phyloP scores from a whole-genome alignment of 164 flowering plant species.

The Cinnamomum chago region DNA sequence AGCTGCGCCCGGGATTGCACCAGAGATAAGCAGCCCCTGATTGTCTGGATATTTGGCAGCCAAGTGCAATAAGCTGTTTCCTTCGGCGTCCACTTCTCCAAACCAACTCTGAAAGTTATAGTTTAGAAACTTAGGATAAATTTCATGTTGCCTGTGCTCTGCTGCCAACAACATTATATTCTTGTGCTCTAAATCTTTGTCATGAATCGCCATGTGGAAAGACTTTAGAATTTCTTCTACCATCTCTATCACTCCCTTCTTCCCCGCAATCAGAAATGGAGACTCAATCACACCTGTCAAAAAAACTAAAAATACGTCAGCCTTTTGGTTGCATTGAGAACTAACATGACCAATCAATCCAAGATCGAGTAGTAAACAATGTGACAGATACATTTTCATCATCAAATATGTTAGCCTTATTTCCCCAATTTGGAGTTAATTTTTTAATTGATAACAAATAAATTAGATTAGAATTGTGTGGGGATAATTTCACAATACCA shows the following conservation, averaged over 20 bases:
- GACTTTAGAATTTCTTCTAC: slow-evolving; percentile 24
- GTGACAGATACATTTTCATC: not conserved
- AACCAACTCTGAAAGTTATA: slow-evolving; percentile 21
- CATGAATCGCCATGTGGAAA: slow-evolving; percentile 35
- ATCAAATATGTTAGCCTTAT: not conserved
- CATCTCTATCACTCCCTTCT: slow-evolving; percentile 32
- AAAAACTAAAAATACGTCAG: not conserved
- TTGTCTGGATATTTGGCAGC: slow-evolving; percentile 27
- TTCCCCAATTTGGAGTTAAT: not conserved
- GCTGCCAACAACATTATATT: slow-evolving; percentile 34
- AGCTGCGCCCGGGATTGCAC: slow-evolving; percentile 24
- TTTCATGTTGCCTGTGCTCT: slow-evolving; percentile 37
- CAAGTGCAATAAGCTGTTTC: slow-evolving; percentile 36
- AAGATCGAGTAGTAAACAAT: too few species aligned
- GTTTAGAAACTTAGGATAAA: slow-evolving; percentile 14
- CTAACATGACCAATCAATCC: too few species aligned
- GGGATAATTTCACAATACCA: too few species aligned
- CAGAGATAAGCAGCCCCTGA: slow-evolving; percentile 26
- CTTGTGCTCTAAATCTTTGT: slow-evolving; percentile 23
- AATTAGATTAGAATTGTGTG: too few species aligned
- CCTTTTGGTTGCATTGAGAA: not conserved
- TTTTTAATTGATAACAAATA: too few species aligned
- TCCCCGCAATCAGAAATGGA: slow-evolving; percentile 36
- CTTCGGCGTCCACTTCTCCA: slow-evolving; percentile 26
- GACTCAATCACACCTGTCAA: slow-evolving; percentile 16